Evolutionary conservation across 495 filamentous ascomycete species (phyloP).

Genomic region (Aspergillus affinis): DNA sequence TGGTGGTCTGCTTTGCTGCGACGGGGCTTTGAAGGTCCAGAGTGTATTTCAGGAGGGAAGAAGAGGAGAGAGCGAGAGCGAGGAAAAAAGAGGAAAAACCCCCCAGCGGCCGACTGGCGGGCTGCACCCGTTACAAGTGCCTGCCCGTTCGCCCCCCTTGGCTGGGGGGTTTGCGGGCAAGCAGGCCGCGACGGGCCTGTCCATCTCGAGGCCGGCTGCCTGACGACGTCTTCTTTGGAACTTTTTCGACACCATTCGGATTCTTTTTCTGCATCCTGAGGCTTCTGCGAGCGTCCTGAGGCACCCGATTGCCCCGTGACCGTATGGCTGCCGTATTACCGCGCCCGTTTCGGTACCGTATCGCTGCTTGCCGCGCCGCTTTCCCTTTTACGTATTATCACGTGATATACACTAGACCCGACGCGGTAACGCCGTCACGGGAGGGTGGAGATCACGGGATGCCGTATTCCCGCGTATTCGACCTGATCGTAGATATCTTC

Average conservation of each 20-base stretch:
- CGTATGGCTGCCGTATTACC: conserved; percentile 5
- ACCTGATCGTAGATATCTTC: too few species aligned
- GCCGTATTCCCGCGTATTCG: background rate
- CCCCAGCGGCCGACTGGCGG: conserved; percentile 11
- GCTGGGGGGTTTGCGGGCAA: conserved; percentile 4
- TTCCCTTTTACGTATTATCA: background rate
- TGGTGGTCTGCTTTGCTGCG: background rate
- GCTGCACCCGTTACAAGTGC: conserved; percentile 20
- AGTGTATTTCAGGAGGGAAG: background rate
- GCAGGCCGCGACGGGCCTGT: background rate
- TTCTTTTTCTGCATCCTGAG: background rate
- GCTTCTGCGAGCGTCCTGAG: conserved; percentile 18
- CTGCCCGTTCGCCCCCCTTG: conserved; percentile 8
- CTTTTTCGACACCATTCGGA: background rate
- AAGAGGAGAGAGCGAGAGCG: conserved; percentile 12
- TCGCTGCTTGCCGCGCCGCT: background rate
- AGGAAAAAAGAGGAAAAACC: conserved; percentile 10
- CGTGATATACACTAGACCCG: background rate
- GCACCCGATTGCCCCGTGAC: conserved; percentile 13
- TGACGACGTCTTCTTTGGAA: background rate
- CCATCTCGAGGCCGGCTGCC: background rate
- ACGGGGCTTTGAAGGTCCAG: background rate
- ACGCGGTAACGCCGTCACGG: background rate
- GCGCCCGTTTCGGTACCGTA: background rate
- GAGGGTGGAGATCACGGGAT: background rate